phyloP scores from a whole-genome alignment of 1,284 basidiomycete species.

The Ceratobasidium sp. region DNA sequence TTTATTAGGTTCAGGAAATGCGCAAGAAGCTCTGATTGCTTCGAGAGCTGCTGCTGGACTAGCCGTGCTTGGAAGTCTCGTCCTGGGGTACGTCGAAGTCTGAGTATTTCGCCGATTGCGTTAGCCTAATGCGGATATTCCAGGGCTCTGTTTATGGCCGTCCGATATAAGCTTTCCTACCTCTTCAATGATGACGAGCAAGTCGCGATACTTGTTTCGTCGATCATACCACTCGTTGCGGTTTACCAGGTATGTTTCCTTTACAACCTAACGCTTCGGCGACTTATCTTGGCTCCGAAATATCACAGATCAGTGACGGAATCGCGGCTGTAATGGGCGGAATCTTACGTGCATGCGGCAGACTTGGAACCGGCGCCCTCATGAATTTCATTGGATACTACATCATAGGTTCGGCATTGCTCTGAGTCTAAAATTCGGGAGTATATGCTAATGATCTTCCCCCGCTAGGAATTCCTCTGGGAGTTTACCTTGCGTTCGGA shows the following conservation, averaged over 20 bases:
- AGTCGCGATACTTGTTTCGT: slow-evolving; percentile 72
- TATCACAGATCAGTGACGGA: slow-evolving; percentile 63
- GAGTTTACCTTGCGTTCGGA: slow-evolving; percentile 17
- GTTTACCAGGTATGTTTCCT: slow-evolving; percentile 73
- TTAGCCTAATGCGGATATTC: slow-evolving; percentile 6
- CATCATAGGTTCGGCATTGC: slow-evolving; percentile 58
- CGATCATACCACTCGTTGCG: slow-evolving; percentile 77
- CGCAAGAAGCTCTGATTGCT: background rate
- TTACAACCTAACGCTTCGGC: background rate
- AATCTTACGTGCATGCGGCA: slow-evolving; percentile 80
- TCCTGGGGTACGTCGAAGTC: slow-evolving; percentile 65
- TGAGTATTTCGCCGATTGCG: slow-evolving; percentile 15
- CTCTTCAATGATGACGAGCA: slow-evolving; percentile 87
- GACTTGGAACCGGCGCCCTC: slow-evolving; percentile 61
- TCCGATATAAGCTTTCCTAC: slow-evolving; percentile 79
- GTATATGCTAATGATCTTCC: background rate
- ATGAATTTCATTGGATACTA: slow-evolving; percentile 63
- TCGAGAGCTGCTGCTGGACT: slow-evolving; percentile 76
- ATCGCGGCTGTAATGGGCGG: slow-evolving; percentile 75
- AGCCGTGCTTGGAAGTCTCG: slow-evolving; percentile 71
- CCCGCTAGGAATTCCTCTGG: slow-evolving; percentile 13
- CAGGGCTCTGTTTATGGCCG: slow-evolving; percentile 75
- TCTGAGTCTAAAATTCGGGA: no score
- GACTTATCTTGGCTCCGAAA: no score
- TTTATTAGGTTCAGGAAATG: slow-evolving; percentile 3